Evolutionary conservation across 352 stramenopile genomes (phyloP).

Genomic region (Pythium aphanidermatum): DNA sequence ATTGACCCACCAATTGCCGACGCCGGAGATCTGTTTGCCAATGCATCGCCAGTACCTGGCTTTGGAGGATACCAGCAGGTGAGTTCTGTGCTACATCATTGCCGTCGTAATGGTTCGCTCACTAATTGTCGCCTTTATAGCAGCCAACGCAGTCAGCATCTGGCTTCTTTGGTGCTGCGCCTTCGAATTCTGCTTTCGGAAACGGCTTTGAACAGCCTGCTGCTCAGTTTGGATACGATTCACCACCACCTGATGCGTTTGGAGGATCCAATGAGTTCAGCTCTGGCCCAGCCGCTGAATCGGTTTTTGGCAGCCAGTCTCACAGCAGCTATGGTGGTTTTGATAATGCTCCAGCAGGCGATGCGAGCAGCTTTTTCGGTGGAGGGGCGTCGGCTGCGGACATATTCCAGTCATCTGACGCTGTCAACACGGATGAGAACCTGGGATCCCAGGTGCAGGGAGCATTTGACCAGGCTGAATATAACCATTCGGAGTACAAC

Average conservation of each 20-base stretch:
- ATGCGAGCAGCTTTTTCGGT: slow-evolving; percentile 14
- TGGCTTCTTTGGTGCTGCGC: slow-evolving; percentile 9
- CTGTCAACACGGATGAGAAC: no score
- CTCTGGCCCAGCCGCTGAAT: slow-evolving; percentile 13
- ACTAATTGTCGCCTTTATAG: slow-evolving; percentile 12
- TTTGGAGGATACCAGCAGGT: slow-evolving; percentile 22
- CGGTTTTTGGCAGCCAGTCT: slow-evolving; percentile 21
- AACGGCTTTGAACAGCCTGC: no score
- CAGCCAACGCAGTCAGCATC: slow-evolving; percentile 6
- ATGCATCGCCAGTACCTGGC: slow-evolving; percentile 25
- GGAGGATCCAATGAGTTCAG: slow-evolving; percentile 19
- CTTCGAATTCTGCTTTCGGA: neutral
- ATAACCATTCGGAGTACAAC: no score
- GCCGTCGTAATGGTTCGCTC: neutral
- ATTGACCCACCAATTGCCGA: slow-evolving; percentile 44
- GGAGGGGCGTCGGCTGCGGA: neutral
- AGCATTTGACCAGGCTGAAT: no score
- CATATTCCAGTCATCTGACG: no score
- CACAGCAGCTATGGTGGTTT: neutral
- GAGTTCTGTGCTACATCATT: slow-evolving; percentile 26
- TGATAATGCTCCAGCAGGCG: slow-evolving; percentile 4
- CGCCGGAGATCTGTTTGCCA: slow-evolving; percentile 52
- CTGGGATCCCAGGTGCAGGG: no score
- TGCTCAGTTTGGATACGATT: slow-evolving; percentile 8
- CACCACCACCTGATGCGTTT: slow-evolving; percentile 11